These are phyloP conservation scores for Priceomyces castillae DNA, from an alignment of 805 yeast genomes.

Conservation along the genomic window DNA sequence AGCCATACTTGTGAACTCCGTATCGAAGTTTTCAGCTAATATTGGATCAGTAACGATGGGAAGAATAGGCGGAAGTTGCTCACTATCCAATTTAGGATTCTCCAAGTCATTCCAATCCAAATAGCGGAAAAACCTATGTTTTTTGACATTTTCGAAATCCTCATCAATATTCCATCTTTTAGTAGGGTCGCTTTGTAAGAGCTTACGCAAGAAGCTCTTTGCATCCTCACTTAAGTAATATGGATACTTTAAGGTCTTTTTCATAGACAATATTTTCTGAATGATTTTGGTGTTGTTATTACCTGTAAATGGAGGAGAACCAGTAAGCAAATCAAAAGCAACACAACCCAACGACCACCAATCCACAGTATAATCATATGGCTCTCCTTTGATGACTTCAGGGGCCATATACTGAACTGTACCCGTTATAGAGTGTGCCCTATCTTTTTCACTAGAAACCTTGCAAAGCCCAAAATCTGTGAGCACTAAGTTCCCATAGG, in stretches of 20 bases:
- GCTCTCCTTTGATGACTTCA: slow-evolving; percentile 40
- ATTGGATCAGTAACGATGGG: slow-evolving; percentile 45
- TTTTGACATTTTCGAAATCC: slow-evolving; percentile 30
- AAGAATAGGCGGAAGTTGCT: slow-evolving; percentile 37
- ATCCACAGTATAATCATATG: slow-evolving; percentile 42
- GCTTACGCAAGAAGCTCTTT: slow-evolving; percentile 37
- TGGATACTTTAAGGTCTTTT: slow-evolving; percentile 35
- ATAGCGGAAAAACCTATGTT: slow-evolving; percentile 39
- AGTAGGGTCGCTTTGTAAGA: slow-evolving; percentile 34
- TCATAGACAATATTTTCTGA: slow-evolving; percentile 37
- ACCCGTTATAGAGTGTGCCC: slow-evolving; percentile 37
- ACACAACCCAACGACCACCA: slow-evolving; percentile 51
- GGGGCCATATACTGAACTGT: slow-evolving; percentile 50
- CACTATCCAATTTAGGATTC: slow-evolving; percentile 14
- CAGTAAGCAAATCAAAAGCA: slow-evolving; percentile 42
- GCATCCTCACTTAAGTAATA: slow-evolving; percentile 42
- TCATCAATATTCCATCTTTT: slow-evolving; percentile 38
- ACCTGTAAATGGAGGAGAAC: slow-evolving; percentile 46
- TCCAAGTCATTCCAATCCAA: slow-evolving; percentile 37
- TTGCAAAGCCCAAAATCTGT: slow-evolving; percentile 46
- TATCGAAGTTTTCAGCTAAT: slow-evolving; percentile 44
- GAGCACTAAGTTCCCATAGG: slow-evolving; percentile 39
- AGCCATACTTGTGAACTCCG: slow-evolving; percentile 41
- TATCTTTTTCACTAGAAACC: slow-evolving; percentile 23
- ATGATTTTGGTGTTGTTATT: slow-evolving; percentile 37